phyloP scores from a whole-genome alignment of 352 stramenopile genomes.

The Globisporangium abappressorium region DNA sequence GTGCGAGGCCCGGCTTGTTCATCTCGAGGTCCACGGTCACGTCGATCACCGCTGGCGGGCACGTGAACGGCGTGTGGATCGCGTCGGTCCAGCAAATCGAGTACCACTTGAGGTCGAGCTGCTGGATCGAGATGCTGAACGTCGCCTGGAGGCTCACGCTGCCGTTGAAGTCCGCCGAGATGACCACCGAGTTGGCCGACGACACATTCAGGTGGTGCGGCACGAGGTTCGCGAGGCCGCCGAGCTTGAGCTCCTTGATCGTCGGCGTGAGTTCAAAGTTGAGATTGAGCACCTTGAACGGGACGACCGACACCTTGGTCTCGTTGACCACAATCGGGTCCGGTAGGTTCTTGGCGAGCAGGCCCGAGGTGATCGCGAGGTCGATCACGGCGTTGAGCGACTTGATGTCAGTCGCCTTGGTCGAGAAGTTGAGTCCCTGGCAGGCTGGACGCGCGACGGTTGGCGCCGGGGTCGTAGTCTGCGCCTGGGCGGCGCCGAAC shows the following conservation, averaged over 20 bases:
- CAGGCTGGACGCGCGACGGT: background rate
- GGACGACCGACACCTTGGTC: slow-evolving; percentile 20
- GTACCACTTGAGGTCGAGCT: slow-evolving; percentile 40
- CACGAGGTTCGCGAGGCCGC: slow-evolving; percentile 28
- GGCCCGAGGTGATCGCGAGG: slow-evolving; percentile 5
- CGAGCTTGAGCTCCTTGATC: slow-evolving; percentile 30
- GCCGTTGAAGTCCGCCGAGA: slow-evolving; percentile 33
- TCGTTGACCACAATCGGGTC: slow-evolving; percentile 27
- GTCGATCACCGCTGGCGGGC: slow-evolving; percentile 23
- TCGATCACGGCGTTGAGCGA: slow-evolving; percentile 17
- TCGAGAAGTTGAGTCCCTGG: slow-evolving; percentile 12
- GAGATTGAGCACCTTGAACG: slow-evolving; percentile 30
- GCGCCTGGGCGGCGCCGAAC: slow-evolving; percentile 1
- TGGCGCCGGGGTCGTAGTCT: background rate
- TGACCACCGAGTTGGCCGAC: slow-evolving; percentile 20
- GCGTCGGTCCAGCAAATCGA: slow-evolving; percentile 46
- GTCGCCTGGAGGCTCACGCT: slow-evolving; percentile 22
- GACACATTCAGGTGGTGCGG: slow-evolving; percentile 35
- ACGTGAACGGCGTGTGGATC: slow-evolving; percentile 23
- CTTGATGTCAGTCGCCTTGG: slow-evolving; percentile 12
- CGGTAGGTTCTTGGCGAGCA: slow-evolving; percentile 7
- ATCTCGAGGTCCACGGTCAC: slow-evolving; percentile 29
- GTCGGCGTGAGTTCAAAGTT: slow-evolving; percentile 26
- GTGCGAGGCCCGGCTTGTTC: slow-evolving; percentile 16
- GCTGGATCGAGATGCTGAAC: slow-evolving; percentile 16